Evolutionary conservation across 2,329 filamentous ascomycete genomes (phyloP).

Genomic region (Reticulascus tulasneorum): DNA sequence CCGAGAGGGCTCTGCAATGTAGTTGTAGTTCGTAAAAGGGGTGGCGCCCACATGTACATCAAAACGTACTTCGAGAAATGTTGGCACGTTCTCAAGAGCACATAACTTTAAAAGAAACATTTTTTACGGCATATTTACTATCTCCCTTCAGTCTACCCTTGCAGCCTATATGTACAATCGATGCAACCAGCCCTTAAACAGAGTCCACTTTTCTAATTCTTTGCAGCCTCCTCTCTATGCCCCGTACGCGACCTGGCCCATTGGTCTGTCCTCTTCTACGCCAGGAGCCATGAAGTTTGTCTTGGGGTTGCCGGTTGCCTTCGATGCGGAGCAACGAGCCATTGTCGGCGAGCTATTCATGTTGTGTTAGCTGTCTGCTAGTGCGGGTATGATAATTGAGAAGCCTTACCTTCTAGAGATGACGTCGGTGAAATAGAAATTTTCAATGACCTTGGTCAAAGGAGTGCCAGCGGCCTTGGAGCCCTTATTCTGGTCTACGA

Average conservation of each 20-base stretch:
- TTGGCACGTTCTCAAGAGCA: too few species aligned
- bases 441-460: constrained; percentile 81
- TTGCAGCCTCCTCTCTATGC: constrained; percentile 35
- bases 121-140: constrained; percentile 18
- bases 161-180: constrained; percentile 37
- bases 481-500: constrained; percentile 95
- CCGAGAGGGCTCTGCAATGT: constrained; percentile 81
- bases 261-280: constrained; percentile 57
- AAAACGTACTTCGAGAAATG: neutral
- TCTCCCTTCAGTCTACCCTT: constrained; percentile 12
- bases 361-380: constrained; percentile 9
- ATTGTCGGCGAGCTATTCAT: constrained; percentile 85
- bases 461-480: constrained; percentile 66
- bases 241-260: constrained; percentile 59
- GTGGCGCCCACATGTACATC: neutral
- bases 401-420: constrained; percentile 84
- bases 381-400: constrained; percentile 14
- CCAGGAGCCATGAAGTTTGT: constrained; percentile 77
- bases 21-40: constrained; percentile 76
- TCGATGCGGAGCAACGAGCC: constrained; percentile 93
- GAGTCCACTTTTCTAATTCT: constrained; percentile 31
- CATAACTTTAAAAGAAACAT: too few species aligned
- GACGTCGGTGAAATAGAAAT: constrained; percentile 97
- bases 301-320: constrained; percentile 73
- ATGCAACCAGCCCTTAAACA: constrained; percentile 23